Evolutionary conservation across 2,329 filamentous ascomycete species (phyloP).

Genomic region (Blumeria hordei): DNA sequence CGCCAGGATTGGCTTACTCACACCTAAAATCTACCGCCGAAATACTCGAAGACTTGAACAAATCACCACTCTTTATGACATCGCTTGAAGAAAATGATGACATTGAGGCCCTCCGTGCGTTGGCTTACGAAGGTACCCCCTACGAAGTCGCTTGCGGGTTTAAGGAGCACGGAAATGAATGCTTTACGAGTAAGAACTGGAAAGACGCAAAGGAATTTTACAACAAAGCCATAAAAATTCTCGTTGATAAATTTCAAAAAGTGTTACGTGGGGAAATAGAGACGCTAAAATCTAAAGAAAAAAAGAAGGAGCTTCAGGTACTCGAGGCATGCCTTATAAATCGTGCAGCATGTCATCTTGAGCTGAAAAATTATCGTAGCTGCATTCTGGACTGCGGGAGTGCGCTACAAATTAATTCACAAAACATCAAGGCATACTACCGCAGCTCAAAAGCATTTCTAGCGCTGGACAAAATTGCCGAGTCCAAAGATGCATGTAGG

Average conservation of each 20-base stretch:
- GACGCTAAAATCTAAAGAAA: slow-evolving; percentile 18
- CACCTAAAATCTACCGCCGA: slow-evolving; percentile 32
- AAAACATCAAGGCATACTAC: slow-evolving; percentile 78
- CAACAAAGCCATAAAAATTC: slow-evolving; percentile 53
- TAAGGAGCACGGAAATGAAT: slow-evolving; percentile 81
- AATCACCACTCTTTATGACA: slow-evolving; percentile 85
- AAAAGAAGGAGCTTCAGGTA: slow-evolving; percentile 29
- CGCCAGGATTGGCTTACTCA: slow-evolving; percentile 31
- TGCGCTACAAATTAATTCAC: slow-evolving; percentile 52
- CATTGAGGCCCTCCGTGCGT: slow-evolving; percentile 65
- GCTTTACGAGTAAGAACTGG: slow-evolving; percentile 50
- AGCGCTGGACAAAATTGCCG: slow-evolving; percentile 49
- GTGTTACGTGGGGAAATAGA: slow-evolving; percentile 20
- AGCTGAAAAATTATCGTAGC: slow-evolving; percentile 68
- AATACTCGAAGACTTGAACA: slow-evolving; percentile 38
- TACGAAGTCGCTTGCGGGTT: slow-evolving; percentile 65
- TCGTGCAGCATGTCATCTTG: slow-evolving; percentile 70
- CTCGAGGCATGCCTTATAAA: slow-evolving; percentile 67
- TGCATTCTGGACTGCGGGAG: slow-evolving; percentile 67
- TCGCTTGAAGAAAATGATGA: slow-evolving; percentile 65
- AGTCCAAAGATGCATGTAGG: slow-evolving; percentile 58
- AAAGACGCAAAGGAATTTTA: slow-evolving; percentile 80
- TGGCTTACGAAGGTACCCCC: slow-evolving; percentile 81
- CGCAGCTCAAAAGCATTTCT: slow-evolving; percentile 59
- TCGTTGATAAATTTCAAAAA: slow-evolving; percentile 37